Base-by-base conservation (phyloP, 495 filamentous ascomycete genomes). In the Pyrenopolyporus hunteri region DNA sequence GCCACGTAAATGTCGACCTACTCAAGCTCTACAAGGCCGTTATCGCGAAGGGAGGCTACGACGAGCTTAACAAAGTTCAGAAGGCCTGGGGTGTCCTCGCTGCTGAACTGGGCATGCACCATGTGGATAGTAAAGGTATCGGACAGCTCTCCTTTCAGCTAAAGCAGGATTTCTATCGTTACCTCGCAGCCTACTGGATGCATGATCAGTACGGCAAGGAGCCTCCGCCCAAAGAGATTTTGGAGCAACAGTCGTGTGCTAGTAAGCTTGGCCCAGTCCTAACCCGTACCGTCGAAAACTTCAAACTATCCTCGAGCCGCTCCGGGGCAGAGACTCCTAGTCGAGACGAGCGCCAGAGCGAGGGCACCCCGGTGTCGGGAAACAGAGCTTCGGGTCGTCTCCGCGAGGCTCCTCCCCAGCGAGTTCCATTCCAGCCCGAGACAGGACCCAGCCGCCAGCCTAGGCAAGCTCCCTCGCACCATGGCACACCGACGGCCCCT, bases 101-200 rank as follows among this genome's bases (percentile, higher is more conserved):
- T 6, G 76, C 82, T 10, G 84, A 87, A 37, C 83, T 93, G 54
- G 82, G 85, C 23, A 68, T 81, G 50, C 75, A 77, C 60, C 76
- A 69, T 25, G 70, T 83, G 11, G 82, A 82, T 35, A 79, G 79
- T 20, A 80, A 82, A 50, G 88, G 89, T 56, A 80, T 86, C 11
- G 85, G 89, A 14, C 87, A 89, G 1, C 81, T 87, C 51, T 89
- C 88, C 2, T 93, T 92, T 71, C 79, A 83, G 17, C 71, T 93
- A 42, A 94, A 94, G 75, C 88, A 87, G 19, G 82, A 86, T 40
- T 94, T 92, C 74, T 93, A 93, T 78, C 89, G 88, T 63, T 87
- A 92, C 61, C 82, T 94, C 26, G 87, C 87, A 10, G 90, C 90
- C 2, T 94, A 89, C 73, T 91, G 93, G 73, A 91, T 94, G 44